These are phyloP conservation scores for Podospora australis DNA, from an alignment of 495 filamentous ascomycete genomes.

Conservation along the genomic window DNA sequence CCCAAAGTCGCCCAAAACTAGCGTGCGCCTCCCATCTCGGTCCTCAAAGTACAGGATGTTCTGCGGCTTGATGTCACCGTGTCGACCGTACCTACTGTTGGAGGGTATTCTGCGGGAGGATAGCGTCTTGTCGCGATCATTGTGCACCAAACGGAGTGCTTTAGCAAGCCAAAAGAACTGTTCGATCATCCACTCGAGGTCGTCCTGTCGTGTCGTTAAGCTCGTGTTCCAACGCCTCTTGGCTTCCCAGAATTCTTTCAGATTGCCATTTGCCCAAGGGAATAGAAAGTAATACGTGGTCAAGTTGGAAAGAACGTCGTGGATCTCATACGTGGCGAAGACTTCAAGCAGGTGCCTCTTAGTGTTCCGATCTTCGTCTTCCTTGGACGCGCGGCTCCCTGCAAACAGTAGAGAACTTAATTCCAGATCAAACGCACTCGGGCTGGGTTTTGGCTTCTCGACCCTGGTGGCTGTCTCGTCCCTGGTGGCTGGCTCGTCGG, in stretches of 20 bases:
- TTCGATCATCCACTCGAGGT: neutral
- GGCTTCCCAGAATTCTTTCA: neutral
- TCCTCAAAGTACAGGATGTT: neutral
- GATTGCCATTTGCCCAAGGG: neutral
- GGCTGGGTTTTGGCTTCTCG: no score
- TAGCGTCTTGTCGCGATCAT: neutral
- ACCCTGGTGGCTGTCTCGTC: no score
- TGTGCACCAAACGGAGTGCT: neutral
- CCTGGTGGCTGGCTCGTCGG: no score
- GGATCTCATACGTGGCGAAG: neutral
- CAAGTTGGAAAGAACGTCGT: neutral
- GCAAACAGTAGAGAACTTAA: neutral
- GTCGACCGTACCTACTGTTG: neutral
- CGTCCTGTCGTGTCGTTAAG: neutral
- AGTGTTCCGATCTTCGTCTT: neutral
- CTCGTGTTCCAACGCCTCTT: neutral
- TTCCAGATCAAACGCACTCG: neutral
- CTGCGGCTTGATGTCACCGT: conserved; percentile 1
- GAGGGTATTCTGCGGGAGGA: neutral
- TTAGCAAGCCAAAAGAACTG: neutral
- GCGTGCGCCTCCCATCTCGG: neutral
- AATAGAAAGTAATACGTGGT: neutral
- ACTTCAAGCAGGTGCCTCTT: neutral
- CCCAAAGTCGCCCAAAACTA: neutral
- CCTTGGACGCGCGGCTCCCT: neutral